A percentile compares a stretch with the other conserved stretches of the same genome.
Evolutionary conservation across 177 flowering plant species (phyloP).

Genomic region (Vitis hybrid): DNA sequence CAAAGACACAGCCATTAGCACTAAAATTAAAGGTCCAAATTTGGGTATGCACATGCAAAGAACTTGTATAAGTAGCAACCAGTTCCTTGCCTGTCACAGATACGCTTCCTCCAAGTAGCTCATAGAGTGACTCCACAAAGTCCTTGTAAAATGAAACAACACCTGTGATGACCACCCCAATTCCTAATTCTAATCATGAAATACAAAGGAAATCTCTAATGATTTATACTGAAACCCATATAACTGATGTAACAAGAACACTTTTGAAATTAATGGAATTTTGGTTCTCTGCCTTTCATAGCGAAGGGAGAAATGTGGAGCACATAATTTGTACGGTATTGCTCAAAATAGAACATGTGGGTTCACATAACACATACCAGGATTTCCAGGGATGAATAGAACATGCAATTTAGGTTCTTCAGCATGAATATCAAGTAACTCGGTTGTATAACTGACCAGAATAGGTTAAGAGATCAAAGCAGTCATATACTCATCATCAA

Average conservation of each 20-base stretch:
- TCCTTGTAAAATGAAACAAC: constrained; percentile 64
- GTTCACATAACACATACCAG: constrained; percentile 41
- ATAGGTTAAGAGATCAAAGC: not conserved
- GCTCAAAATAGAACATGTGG: no score
- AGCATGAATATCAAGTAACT: constrained; percentile 66
- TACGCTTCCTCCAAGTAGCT: constrained; percentile 63
- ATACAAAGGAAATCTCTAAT: no score
- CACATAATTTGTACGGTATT: no score
- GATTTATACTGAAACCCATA: no score
- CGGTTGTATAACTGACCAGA: constrained; percentile 51
- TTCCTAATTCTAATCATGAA: not conserved
- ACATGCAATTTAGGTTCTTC: constrained; percentile 63
- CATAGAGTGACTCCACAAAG: constrained; percentile 68
- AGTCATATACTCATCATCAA: not conserved
- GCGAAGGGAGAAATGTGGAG: no score
- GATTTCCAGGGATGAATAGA: constrained; percentile 81
- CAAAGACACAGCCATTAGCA: constrained; percentile 23
- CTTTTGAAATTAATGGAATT: no score
- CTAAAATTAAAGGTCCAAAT: not conserved
- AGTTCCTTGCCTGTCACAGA: constrained; percentile 68
- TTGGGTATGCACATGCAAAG: not conserved
- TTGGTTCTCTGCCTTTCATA: no score
- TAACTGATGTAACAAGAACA: no score
- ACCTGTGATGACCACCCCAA: constrained; percentile 36
- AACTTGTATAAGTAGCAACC: constrained; percentile 4